phyloP scores from a whole-genome alignment of 495 filamentous ascomycete species.

The Podospora sp. region DNA sequence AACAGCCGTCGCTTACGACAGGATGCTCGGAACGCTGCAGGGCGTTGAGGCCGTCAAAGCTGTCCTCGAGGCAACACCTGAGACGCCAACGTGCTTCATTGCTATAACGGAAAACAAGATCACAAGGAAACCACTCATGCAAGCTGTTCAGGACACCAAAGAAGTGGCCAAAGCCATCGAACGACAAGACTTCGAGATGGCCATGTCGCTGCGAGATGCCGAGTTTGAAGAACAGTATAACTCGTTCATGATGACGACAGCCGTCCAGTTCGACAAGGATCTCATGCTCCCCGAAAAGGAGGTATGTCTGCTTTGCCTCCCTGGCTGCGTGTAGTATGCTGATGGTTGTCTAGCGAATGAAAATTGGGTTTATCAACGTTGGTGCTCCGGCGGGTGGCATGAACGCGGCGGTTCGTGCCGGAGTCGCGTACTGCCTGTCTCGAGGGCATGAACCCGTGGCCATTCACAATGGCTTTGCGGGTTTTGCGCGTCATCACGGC shows the following conservation, averaged over 20 bases:
- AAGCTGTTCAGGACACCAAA: slow-evolving; percentile 84
- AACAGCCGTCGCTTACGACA: slow-evolving; percentile 88
- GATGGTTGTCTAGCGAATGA: slow-evolving; percentile 67
- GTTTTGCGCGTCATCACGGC: slow-evolving; percentile 84
- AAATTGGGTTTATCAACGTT: slow-evolving; percentile 93
- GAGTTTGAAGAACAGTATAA: slow-evolving; percentile 94
- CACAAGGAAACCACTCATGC: slow-evolving; percentile 79
- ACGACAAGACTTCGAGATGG: slow-evolving; percentile 76
- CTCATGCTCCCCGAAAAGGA: slow-evolving; percentile 68
- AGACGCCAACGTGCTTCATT: slow-evolving; percentile 91
- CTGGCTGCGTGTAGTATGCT: slow-evolving; percentile 14
- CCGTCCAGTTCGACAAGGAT: slow-evolving; percentile 47
- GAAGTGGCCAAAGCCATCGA: slow-evolving; percentile 79
- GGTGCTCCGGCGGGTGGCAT: slow-evolving; percentile 98
- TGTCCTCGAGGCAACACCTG: slow-evolving; percentile 86
- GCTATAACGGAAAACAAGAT: slow-evolving; percentile 98
- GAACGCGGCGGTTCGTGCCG: slow-evolving; percentile 94
- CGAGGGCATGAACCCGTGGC: slow-evolving; percentile 89
- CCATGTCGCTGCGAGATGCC: slow-evolving; percentile 84
- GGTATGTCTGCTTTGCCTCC: slow-evolving; percentile 48
- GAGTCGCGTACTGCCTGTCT: slow-evolving; percentile 93
- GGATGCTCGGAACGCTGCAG: slow-evolving; percentile 89
- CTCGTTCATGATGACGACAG: slow-evolving; percentile 87
- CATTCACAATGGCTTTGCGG: slow-evolving; percentile 96
- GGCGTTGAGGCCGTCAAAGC: slow-evolving; percentile 96